Evolutionary conservation across 2,329 filamentous ascomycete genomes (phyloP), one percentile per base, ranked within the genome.

Genomic region (Fusarium udum): DNA sequence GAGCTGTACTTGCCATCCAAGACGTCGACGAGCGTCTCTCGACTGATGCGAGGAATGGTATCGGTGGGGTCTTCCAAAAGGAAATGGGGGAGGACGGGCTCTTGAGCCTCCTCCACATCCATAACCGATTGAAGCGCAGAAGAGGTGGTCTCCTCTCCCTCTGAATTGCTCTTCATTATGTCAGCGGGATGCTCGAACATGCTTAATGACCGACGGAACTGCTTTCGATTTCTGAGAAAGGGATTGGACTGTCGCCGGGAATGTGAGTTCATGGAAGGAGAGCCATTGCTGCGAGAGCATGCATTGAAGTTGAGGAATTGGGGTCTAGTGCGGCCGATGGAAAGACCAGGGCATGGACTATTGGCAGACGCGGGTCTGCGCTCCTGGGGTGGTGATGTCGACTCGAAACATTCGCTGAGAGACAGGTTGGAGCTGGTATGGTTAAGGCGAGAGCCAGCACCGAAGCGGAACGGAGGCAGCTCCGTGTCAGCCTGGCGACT

Each of bases 111-210:
- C 80, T 97, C 94, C 60, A 96, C 86, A 80, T 97, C 95, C 89
- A 93, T 93, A 64, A 95, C 92, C 46, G 93, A 92, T 76, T 93
- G 89, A 70, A 95, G 85, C 22, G 75, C 70, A 67, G 81, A 77
- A 8, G 82, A 80, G 16, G 81, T 81, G 60, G 84, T 79, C 66
- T 84, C 82, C 16, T 89, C 88, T 51, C 90, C 89, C 73, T 92
- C 82, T 4, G 80, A 86, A 81, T 95, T 94, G 63, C 91, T 87
- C 83, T 94, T 94, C 85, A 97, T 93, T 62, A 98, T 87, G 80
- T 98, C 96, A 74, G 90, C 93, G 7, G 95, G 93, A 80, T 93
- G 91, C 84, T 98, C 95, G 83, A 97, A 99, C 96, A 99, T 99
- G 88, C 96, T 98, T 79, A 98, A 85, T 31, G 95, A 97, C 74